Base-by-base conservation (phyloP, 225 moss, liverwort and hornwort genomes). In the Sphagnum contortum region DNA sequence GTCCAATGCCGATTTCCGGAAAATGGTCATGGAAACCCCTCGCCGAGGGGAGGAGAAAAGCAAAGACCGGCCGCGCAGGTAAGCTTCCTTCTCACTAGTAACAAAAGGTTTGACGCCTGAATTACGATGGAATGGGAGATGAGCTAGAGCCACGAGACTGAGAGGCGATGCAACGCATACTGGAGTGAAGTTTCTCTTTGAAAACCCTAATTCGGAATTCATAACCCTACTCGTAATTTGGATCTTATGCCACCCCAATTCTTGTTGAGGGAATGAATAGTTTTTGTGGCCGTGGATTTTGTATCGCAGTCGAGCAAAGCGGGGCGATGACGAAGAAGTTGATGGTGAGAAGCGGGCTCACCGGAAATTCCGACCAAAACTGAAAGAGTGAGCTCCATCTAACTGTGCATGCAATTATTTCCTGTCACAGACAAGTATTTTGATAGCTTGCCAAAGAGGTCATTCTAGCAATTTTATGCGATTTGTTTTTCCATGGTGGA, bases 321-420 rank as follows among this genome's bases (percentile, higher is more conserved):
- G 98, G 14, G 50, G 80, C 70, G 93, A 99, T 70, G 86, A 85
- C 60, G 91, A 81, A 69, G 85, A 93, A 57, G 87, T 68, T 57
- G 98, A 99, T 2, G 88, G 90, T 45, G 98, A 99, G 51, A 99
- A 84, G 85, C 85, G 76, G 48, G 91, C 80, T 65, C 91, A 87
- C 59, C 87, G 91, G 55, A 99, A 91, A 61, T 93, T 87, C 72
- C 89, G 92, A 74, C 86, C 89, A 57, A 99, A 93, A 72, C 73
- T 73, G 3, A 99, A 91, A 76, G 98, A 99, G 98, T 98, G 73
- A 11, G 84, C 64, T 73, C 53, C 53, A 51, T 29, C 29, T 29
- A 1, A 29, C 29, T 29, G 29, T 29, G 0, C 29, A 29, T 29
- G 29, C 29, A 29, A 29, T 29, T 29, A 12, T 44, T 54, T 48